phyloP scores from a whole-genome alignment of 306 rosid species.

The Spatholobus suberectus region DNA sequence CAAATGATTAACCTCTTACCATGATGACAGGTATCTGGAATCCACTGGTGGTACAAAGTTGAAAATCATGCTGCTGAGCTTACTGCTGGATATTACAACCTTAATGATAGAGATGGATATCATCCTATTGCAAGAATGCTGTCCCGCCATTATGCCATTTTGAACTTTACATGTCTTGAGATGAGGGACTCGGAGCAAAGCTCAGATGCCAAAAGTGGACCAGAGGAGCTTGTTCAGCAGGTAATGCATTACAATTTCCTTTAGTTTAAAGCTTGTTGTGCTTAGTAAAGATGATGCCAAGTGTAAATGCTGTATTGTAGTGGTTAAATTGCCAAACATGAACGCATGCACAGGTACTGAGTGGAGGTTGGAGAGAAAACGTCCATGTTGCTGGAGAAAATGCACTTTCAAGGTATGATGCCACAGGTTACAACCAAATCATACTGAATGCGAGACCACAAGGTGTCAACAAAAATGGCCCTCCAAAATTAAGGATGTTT shows the following conservation, averaged over 20 bases:
- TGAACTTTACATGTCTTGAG: conserved; percentile 83
- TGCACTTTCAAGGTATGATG: conserved; percentile 83
- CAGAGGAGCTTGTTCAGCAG: conserved; percentile 85
- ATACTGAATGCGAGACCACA: conserved; percentile 89
- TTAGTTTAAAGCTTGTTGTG: neutral
- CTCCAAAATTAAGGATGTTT: conserved; percentile 66
- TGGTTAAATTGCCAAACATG: conserved; percentile 24
- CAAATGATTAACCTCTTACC: conserved; percentile 27
- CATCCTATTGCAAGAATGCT: conserved; percentile 78
- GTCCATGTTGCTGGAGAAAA: conserved; percentile 93
- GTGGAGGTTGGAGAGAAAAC: conserved; percentile 87
- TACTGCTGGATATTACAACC: conserved; percentile 83
- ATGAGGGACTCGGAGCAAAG: conserved; percentile 79
- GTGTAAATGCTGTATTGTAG: neutral
- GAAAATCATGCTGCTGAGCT: conserved; percentile 84
- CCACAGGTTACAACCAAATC: conserved; percentile 78
- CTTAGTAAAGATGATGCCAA: neutral
- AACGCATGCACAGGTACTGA: conserved; percentile 57
- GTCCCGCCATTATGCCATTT: conserved; percentile 64
- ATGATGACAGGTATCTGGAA: conserved; percentile 74
- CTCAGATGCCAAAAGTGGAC: conserved; percentile 60
- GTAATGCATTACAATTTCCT: conserved; percentile 42
- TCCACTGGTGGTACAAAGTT: conserved; percentile 87
- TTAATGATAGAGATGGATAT: conserved; percentile 77
- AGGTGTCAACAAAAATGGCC: conserved; percentile 69